Base-by-base conservation (phyloP, 139 green algal genomes). In the Tetraselmis striata region DNA sequence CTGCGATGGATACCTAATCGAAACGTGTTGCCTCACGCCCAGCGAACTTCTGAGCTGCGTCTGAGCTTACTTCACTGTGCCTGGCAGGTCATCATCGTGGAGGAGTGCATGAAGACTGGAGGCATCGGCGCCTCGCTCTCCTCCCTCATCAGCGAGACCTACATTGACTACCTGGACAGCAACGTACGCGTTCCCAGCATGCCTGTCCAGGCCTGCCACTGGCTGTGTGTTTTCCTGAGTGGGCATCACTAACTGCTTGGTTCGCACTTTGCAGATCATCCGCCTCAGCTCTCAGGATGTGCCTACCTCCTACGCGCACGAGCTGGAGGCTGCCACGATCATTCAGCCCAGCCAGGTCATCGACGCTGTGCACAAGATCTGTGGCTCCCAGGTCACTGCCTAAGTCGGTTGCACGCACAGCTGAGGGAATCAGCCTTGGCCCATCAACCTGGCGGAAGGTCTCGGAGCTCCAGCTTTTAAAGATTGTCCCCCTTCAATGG, bases 71-170 rank as follows among this genome's bases (percentile, higher is more conserved):
- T n/a, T n/a, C n/a, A n/a, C n/a, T n/a, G 45, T 67, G 45, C 45
- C 11, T 5, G 45, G 18, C 92, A 91, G 74, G 92, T 92, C 32
- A 88, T 97, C 80, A 99, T 99, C 81, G 94, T 99, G 31, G 95
- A 99, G 90, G 96, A 99, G 92, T 98, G 94, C 92, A 99, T 98
- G 94, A 96, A 96, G 89, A 98, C 95, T 0, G 96, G 96, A 67
- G 95, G 92, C 84, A 97, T 98, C 75, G 95, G 95, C 78, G 96
- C 96, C 28, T 98, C 95, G 0, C 88, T 99, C 11, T 97, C 93
- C n/a, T 93, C 95, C 28, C 88, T 96, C 58, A 97, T 98, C 87
- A 91, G 89, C 84, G 95, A 98, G 90, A 94, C 92, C 24, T 88
- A 97, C 1, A 98, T 98, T 84, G 89, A 98, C 88, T 91, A 98